A percentile compares a stretch with the other conserved stretches of the same genome.
Evolutionary conservation across 2,329 filamentous ascomycete species (phyloP).

Genomic region (Aspergillus sp.): DNA sequence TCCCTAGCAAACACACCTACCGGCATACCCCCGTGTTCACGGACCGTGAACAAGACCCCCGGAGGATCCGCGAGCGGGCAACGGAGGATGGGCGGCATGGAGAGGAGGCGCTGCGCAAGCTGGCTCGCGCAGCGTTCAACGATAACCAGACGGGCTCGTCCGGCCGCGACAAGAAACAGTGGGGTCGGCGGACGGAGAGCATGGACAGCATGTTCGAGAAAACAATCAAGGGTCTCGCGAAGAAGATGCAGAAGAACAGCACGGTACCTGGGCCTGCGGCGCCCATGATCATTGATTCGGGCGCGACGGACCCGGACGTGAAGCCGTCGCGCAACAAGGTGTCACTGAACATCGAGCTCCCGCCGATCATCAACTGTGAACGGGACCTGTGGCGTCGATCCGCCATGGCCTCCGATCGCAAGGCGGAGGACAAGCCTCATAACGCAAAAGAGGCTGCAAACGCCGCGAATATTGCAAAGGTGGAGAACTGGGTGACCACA

Average conservation of each 20-base stretch:
- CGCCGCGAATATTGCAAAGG: conserved; percentile 19
- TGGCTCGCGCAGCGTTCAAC: conserved; percentile 52
- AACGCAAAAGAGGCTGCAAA: conserved; percentile 22
- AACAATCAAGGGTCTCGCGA: conserved; percentile 52
- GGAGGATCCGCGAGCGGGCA: conserved; percentile 60
- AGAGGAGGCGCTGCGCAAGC: conserved; percentile 63
- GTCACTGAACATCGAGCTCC: conserved; percentile 41
- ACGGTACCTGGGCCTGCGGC: conserved; percentile 22
- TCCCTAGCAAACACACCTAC: conserved; percentile 66
- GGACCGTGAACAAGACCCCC: conserved; percentile 58
- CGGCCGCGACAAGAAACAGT: conserved; percentile 40
- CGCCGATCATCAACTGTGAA: conserved; percentile 60
- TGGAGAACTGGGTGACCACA: conserved; percentile 23
- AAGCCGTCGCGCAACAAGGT: conserved; percentile 24
- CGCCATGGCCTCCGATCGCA: conserved; percentile 32
- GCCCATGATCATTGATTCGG: conserved; percentile 32
- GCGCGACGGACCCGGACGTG: conserved; percentile 24
- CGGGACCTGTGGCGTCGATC: conserved; percentile 57
- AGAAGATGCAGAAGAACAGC: conserved; percentile 36
- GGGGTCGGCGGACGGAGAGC: conserved; percentile 37
- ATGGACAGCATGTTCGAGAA: conserved; percentile 57
- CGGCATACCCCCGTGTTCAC: conserved; percentile 59
- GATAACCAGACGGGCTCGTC: conserved; percentile 41
- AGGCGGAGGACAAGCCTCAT: conserved; percentile 33
- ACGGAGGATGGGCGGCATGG: conserved; percentile 65